These are phyloP conservation scores for Cystoderma amianthinum DNA, from an alignment of 768 basidiomycete species.

Conservation along the genomic window DNA sequence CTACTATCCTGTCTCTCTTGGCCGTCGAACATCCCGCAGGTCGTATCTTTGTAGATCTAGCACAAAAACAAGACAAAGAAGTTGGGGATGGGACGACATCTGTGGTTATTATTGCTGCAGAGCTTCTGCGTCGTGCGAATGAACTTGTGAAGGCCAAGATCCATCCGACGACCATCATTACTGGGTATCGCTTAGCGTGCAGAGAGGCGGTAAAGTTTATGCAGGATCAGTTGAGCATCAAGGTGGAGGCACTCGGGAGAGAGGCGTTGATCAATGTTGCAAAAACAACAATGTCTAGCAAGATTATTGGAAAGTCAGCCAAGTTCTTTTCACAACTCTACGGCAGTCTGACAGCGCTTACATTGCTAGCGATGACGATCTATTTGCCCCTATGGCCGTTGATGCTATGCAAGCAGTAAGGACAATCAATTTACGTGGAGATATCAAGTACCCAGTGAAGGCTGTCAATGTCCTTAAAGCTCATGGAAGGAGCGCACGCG, in stretches of 20 bases:
- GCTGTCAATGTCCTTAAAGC: conserved; percentile 98
- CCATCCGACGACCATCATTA: conserved; percentile 98
- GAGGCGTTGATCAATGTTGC: conserved; percentile 94
- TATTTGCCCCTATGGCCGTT: conserved; percentile 98
- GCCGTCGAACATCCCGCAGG: conserved; percentile 97
- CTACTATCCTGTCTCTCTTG: conserved; percentile 92
- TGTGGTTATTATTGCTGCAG: conserved; percentile 97
- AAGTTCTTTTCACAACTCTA: neutral
- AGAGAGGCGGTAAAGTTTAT: conserved; percentile 97
- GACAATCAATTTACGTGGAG: conserved; percentile 88
- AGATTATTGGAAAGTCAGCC: conserved; percentile 92
- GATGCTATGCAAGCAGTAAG: conserved; percentile 98
- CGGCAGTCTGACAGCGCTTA: neutral
- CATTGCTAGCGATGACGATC: conserved; percentile 77
- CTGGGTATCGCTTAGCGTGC: conserved; percentile 94
- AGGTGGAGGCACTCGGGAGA: conserved; percentile 86
- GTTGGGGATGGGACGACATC: conserved; percentile 99
- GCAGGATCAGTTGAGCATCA: conserved; percentile 94
- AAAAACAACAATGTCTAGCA: conserved; percentile 98
- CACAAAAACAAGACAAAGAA: conserved; percentile 99
- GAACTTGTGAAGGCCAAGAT: conserved; percentile 98
- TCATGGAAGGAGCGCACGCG: conserved; percentile 91
- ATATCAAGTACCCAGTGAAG: conserved; percentile 98
- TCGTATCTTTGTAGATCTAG: conserved; percentile 94
- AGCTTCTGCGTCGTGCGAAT: conserved; percentile 91